These are phyloP conservation scores for Aspergillaceae sp. DNA, from an alignment of 2,329 filamentous ascomycete species.

Conservation along the genomic window DNA sequence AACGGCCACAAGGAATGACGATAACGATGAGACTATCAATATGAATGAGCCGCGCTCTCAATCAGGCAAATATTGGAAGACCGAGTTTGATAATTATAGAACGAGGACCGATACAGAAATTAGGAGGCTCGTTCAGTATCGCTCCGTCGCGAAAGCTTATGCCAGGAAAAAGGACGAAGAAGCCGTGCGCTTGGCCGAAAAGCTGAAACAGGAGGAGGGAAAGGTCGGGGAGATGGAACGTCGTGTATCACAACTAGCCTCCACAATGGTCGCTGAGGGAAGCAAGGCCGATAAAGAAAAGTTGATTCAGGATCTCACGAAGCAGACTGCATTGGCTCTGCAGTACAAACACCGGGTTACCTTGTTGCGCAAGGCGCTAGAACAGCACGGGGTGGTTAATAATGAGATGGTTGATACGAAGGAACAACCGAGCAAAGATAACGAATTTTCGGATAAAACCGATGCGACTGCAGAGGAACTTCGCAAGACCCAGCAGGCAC, in stretches of 20 bases:
- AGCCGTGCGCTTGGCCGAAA: slow-evolving; percentile 43
- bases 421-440: slow-evolving; percentile 14
- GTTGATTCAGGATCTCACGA: slow-evolving; percentile 34
- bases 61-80: slow-evolving; percentile 55
- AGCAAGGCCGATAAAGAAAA: slow-evolving; percentile 30
- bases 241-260: slow-evolving; percentile 35
- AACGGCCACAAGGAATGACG: slow-evolving; percentile 18
- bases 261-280: slow-evolving; percentile 27
- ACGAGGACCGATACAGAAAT: slow-evolving; percentile 51
- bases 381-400: slow-evolving; percentile 32
- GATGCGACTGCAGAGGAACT: slow-evolving; percentile 18
- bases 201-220: slow-evolving; percentile 44
- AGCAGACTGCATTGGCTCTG: slow-evolving; percentile 37
- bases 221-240: slow-evolving; percentile 38
- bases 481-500: slow-evolving; percentile 24
- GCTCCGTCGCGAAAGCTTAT: slow-evolving; percentile 50
- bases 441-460: slow-evolving; percentile 5
- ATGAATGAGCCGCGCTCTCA: slow-evolving; percentile 48
- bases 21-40: slow-evolving; percentile 45
- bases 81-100: slow-evolving; percentile 51
- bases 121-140: slow-evolving; percentile 52
- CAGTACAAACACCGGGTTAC: slow-evolving; percentile 38
- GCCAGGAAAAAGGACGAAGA: slow-evolving; percentile 52
- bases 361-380: slow-evolving; percentile 28
- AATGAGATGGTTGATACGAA: slow-evolving; percentile 13